Percentiles rank a stretch among this genome's conserved stretches.
These are phyloP conservation scores for Sungouiella thailandica DNA, from an alignment of 805 yeast genomes.

Conservation along the genomic window DNA sequence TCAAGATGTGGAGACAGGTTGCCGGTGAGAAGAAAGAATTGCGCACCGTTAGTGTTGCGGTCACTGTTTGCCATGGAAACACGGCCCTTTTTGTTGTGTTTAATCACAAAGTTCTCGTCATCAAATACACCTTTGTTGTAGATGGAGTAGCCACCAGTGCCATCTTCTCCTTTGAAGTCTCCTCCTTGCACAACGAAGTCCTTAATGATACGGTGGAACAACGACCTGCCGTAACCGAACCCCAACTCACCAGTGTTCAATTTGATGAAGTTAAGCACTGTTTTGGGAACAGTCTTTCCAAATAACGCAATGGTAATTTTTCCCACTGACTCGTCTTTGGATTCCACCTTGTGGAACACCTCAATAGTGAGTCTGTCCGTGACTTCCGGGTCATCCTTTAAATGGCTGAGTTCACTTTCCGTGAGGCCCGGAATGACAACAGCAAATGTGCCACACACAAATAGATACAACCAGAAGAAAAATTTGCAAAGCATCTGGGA, in stretches of 20 bases:
- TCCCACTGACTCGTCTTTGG: slow-evolving; percentile 27
- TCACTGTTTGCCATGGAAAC: slow-evolving; percentile 27
- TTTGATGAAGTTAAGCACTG: slow-evolving; percentile 32
- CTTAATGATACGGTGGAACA: slow-evolving; percentile 33
- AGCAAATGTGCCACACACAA: no score
- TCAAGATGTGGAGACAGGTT: slow-evolving; percentile 13
- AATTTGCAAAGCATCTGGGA: no score
- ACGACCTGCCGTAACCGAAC: slow-evolving; percentile 17
- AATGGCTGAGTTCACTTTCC: slow-evolving; percentile 15
- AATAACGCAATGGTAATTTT: slow-evolving; percentile 24
- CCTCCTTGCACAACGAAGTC: slow-evolving; percentile 40
- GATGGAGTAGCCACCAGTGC: slow-evolving; percentile 24
- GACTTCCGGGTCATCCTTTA: slow-evolving; percentile 41
- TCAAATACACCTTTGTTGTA: slow-evolving; percentile 20
- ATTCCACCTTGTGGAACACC: slow-evolving; percentile 25
- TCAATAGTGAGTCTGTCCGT: slow-evolving; percentile 44
- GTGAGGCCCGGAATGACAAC: no score
- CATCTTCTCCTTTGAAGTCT: slow-evolving; percentile 20
- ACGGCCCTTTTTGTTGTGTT: slow-evolving; percentile 27
- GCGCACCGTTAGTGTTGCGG: slow-evolving; percentile 21
- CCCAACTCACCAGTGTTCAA: slow-evolving; percentile 25
- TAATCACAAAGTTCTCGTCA: slow-evolving; percentile 23
- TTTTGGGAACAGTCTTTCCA: slow-evolving; percentile 16
- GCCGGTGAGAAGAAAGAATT: slow-evolving; percentile 20
- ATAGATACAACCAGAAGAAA: no score